phyloP scores from a whole-genome alignment of 169 alveolate genomes.

The Cryptosporidium meleagridis region DNA sequence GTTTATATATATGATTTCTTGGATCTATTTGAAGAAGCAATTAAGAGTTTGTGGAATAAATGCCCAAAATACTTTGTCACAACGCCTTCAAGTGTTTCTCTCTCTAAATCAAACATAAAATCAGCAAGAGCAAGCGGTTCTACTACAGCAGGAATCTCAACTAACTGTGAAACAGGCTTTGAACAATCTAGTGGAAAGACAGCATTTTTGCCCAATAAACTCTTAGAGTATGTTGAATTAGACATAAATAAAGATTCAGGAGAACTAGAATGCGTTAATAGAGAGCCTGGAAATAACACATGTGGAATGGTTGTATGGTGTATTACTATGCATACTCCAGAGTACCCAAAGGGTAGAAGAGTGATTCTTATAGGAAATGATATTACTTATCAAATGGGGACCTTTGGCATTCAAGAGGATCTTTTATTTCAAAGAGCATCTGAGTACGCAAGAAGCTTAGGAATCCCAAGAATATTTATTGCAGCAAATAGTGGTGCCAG shows the following conservation, averaged over 20 bases:
- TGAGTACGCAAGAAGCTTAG: constrained; percentile 83
- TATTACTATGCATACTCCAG: constrained; percentile 79
- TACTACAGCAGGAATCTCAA: not conserved
- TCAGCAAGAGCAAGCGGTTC: not conserved
- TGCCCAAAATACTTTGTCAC: constrained; percentile 78
- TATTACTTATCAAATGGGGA: constrained; percentile 83
- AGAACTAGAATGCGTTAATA: constrained; percentile 70
- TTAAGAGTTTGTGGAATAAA: constrained; percentile 75
- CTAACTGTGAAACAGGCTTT: not conserved
- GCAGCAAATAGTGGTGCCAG: constrained; percentile 89
- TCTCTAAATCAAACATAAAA: constrained; percentile 6
- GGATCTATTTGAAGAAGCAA: constrained; percentile 78
- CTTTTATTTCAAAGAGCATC: constrained; percentile 83
- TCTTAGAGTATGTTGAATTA: constrained; percentile 61
- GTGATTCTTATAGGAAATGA: constrained; percentile 85
- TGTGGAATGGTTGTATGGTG: constrained; percentile 84
- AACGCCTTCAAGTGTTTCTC: constrained; percentile 31
- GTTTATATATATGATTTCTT: constrained; percentile 79
- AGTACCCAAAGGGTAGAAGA: constrained; percentile 85
- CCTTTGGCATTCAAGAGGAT: constrained; percentile 84
- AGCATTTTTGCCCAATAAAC: constrained; percentile 59
- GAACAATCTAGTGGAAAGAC: constrained; percentile 44
- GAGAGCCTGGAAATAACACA: constrained; percentile 79
- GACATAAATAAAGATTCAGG: constrained; percentile 61
- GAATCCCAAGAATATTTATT: constrained; percentile 85